phyloP scores from a whole-genome alignment of 208 protist genomes.

The Leishmania amazonensis region DNA sequence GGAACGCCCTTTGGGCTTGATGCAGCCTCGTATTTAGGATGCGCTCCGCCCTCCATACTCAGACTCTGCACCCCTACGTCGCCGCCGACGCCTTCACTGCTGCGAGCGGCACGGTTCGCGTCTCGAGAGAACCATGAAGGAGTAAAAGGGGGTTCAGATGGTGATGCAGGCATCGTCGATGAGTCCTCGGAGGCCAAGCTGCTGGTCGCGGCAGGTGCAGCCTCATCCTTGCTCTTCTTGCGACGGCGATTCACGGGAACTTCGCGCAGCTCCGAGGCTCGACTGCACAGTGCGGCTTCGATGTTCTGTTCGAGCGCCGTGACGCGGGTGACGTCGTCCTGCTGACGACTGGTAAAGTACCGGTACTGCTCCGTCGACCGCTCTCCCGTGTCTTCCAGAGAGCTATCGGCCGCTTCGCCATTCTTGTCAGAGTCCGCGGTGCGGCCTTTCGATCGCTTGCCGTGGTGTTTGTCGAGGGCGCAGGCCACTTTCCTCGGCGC shows the following conservation, averaged over 20 bases:
- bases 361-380: constrained; percentile 35
- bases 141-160: not conserved
- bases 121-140: not conserved
- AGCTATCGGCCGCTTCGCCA: not conserved
- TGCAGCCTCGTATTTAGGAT: not conserved
- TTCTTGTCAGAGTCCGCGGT: not conserved
- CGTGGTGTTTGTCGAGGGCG: not conserved
- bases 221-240: constrained; percentile 11
- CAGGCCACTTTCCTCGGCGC: not conserved
- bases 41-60: not conserved
- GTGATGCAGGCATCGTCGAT: not conserved
- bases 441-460: not conserved
- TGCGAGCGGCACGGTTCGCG: not conserved
- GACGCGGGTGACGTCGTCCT: constrained; percentile 50
- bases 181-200: not conserved
- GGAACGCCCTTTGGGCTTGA: not conserved
- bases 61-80: not conserved
- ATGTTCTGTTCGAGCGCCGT: constrained; percentile 53
- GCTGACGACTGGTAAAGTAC: constrained; percentile 67
- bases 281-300: constrained; percentile 33
- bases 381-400: not conserved
- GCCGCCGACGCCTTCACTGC: not conserved
- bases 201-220: not conserved
- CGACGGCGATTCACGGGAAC: constrained; percentile 24
- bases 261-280: constrained; percentile 34